Evolutionary conservation across 192 early-diverging fungal genomes (phyloP), one percentile per base, ranked within the genome.

Genomic region (Coemansia sp.): DNA sequence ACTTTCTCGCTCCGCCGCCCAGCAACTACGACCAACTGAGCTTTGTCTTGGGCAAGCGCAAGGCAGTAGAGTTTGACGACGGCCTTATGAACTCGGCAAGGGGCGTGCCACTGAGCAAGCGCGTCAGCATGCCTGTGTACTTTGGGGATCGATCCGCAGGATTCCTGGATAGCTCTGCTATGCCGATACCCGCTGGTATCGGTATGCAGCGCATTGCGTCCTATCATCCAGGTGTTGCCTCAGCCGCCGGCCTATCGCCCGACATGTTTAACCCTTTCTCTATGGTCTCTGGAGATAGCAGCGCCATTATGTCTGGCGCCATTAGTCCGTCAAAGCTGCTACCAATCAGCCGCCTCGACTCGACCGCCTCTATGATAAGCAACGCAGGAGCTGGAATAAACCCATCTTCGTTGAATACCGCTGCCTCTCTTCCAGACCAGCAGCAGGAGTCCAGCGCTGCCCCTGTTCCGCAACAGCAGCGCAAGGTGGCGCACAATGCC

Each of bases 401-500:
- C 25, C 51, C 51, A 6, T 8, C 51, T 3, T 53, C 25, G 51
- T 9, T 29, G 51, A 27, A 29, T 29, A 23, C 27, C 12, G 6
- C 25, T 7, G 23, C 51, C 3, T 29, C 51, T 8, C 51, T 53
- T 29, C 4, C 51, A 10, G 25, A 11, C 4, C 51, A 55, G 51
- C 23, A 55, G 23, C 51, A 27, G 11, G 51, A 55, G 4, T 55
- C 51, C 21, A 29, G 27, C 11, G 9, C 34, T 31, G 37, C 25
- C 11, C 51, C 51, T 15, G 51, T 55, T 15, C 51, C 51, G 5
- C 85, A 87, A 39, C 82, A 89, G 59, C 88, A 91, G 65, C 94
- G 94, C 73, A 97, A 95, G 74, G 91, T 94, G 14, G 93, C 95
- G 2, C 96, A 98, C 76, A 98, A 97, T 66, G 95, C 94, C 2